These are phyloP conservation scores for Zizania palustris DNA, from an alignment of 202 grass and related monocot genomes.

Conservation along the genomic window DNA sequence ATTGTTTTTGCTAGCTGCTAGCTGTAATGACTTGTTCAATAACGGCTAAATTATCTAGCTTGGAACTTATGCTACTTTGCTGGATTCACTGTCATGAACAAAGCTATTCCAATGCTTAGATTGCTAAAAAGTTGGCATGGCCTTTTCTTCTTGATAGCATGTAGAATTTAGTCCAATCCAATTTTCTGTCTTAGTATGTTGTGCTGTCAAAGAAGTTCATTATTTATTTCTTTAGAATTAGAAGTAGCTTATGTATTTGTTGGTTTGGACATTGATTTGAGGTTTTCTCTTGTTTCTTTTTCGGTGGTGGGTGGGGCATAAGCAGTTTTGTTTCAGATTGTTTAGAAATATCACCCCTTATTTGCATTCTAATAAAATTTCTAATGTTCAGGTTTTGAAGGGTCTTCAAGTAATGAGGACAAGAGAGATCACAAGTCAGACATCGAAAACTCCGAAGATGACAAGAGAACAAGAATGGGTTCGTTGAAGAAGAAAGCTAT, in stretches of 20 bases:
- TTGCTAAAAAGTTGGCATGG: constrained; percentile 4
- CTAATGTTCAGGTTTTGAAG: constrained; percentile 63
- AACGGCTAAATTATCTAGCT: constrained; percentile 9
- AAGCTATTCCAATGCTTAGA: constrained; percentile 3
- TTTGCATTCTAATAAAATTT: not conserved
- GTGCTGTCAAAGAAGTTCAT: not conserved
- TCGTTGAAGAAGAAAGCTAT: constrained; percentile 91
- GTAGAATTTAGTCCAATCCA: not conserved
- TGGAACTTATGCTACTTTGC: not conserved
- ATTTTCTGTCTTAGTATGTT: not conserved
- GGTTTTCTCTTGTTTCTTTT: not conserved
- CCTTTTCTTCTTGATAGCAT: not conserved
- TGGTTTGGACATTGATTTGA: constrained; percentile 1
- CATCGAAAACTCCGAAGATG: constrained; percentile 80
- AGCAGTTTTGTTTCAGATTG: not conserved
- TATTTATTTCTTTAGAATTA: not conserved
- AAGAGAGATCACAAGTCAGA: constrained; percentile 66
- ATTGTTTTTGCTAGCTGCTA: not conserved
- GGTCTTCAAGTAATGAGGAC: constrained; percentile 69
- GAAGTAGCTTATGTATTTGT: not conserved
- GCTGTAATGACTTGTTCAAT: no score
- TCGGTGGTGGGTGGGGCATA: not conserved
- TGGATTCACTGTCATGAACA: constrained; percentile 27
- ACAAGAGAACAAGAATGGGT: constrained; percentile 81
- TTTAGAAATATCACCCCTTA: not conserved